Evolutionary conservation across 1,284 basidiomycete species (phyloP).

Genomic region (Cryptococcus sp.): DNA sequence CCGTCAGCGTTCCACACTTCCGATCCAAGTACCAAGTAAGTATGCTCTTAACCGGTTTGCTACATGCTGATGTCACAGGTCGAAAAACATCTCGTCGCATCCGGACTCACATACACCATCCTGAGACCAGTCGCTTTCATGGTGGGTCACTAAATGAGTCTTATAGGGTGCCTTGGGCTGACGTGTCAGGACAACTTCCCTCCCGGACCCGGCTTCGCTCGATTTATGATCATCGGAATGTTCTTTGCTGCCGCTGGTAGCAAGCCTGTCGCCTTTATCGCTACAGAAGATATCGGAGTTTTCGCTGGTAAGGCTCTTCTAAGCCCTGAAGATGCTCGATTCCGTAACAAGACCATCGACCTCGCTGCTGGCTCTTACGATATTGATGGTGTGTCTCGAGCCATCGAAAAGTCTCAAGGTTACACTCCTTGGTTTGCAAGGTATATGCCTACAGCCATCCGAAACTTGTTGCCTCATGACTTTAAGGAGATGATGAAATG

Average conservation of each 20-base stretch:
- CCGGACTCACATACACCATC: conserved; percentile 43
- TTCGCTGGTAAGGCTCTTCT: conserved; percentile 16
- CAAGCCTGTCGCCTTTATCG: conserved; percentile 7
- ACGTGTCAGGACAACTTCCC: conserved; percentile 16
- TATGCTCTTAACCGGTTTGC: conserved; percentile 42
- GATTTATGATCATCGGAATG: conserved; percentile 10
- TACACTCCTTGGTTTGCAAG: conserved; percentile 15
- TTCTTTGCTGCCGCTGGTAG: conserved; percentile 10
- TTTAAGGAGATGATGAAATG: conserved; percentile 19
- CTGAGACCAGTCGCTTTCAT: conserved; percentile 48
- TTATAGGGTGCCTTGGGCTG: no score
- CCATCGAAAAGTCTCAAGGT: conserved; percentile 9
- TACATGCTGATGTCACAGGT: conserved; percentile 47
- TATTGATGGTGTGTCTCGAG: conserved; percentile 2
- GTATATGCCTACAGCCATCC: conserved; percentile 4
- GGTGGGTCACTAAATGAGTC: conserved; percentile 37
- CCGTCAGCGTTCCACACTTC: conserved; percentile 13
- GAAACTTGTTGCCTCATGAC: conserved; percentile 10
- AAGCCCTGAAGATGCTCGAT: conserved; percentile 4
- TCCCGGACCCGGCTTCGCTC: conserved; percentile 5
- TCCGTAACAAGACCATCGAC: conserved; percentile 10
- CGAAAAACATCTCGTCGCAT: conserved; percentile 46
- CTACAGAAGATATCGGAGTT: conserved; percentile 13
- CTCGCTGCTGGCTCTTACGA: conserved; percentile 12
- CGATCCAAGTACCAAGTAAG: conserved; percentile 29